Conservation (phyloP, 2,329 filamentous ascomycete species). For the Colletotrichum eremochloae region DNA sequence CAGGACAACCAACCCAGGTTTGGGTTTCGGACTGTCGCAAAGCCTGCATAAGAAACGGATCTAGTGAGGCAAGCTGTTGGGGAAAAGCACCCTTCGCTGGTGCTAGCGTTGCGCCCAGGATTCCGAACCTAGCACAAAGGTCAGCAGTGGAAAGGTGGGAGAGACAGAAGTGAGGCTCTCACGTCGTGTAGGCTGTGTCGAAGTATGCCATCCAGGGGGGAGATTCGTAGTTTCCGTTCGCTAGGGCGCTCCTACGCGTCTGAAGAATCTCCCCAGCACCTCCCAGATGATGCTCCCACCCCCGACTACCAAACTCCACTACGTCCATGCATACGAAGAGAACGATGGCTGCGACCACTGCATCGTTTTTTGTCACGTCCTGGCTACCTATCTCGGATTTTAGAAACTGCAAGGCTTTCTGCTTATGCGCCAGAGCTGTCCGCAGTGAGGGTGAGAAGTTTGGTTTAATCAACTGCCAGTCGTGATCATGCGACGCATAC, state of each 20-base stretch:
- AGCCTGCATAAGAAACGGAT: slow-evolving; percentile 11
- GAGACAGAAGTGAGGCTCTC: not conserved
- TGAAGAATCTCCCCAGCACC: slow-evolving; percentile 30
- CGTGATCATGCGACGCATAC: slow-evolving; percentile 7
- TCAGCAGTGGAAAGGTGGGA: not conserved
- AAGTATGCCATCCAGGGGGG: slow-evolving; percentile 32
- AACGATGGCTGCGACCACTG: slow-evolving; percentile 29
- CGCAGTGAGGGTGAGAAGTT: slow-evolving; percentile 10
- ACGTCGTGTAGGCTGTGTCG: slow-evolving; percentile 35
- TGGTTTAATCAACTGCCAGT: slow-evolving; percentile 22
- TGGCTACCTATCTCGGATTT: slow-evolving; percentile 7
- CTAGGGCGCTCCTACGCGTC: not conserved
- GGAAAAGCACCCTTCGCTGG: not conserved
- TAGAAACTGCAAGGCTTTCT: slow-evolving; percentile 20
- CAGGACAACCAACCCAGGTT: slow-evolving; percentile 37
- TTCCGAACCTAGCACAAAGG: not conserved
- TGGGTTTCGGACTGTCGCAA: slow-evolving; percentile 32
- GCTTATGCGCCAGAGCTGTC: slow-evolving; percentile 28
- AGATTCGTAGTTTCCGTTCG: not conserved
- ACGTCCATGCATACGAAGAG: slow-evolving; percentile 39
- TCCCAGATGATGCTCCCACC: slow-evolving; percentile 32
- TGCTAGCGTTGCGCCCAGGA: slow-evolving; percentile 31
- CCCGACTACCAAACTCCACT: slow-evolving; percentile 35
- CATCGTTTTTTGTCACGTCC: slow-evolving; percentile 23
- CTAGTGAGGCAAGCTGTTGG: not conserved